Base-by-base conservation (phyloP, 1,284 basidiomycete genomes). In the Somion occarium region DNA sequence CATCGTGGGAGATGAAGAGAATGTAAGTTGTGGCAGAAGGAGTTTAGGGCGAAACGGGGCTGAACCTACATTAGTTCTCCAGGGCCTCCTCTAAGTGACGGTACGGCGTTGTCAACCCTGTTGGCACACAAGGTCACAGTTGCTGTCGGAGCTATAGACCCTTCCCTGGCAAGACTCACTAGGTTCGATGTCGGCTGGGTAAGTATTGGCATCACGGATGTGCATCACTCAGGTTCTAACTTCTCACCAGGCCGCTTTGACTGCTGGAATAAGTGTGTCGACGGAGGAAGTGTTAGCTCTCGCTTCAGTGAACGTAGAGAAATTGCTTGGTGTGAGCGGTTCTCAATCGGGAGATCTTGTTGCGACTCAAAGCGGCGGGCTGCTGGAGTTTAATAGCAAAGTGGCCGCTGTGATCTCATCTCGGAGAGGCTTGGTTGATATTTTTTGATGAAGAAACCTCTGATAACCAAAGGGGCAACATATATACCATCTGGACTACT, bases 371-470 rank as follows among this genome's bases (percentile, higher is more conserved):
- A 78, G 78, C 30, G 80, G 83, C 24, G 74, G 74, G 27, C 68
- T 80, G 45, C 79, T 86, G 25, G 75, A 78, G 53, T 78, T 81
- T 49, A 72, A 76, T 27, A 77, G 81, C 25, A 85, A 84, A 63
- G 79, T 84, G 2, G 69, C 79, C 1, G 83, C 77, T 0, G 66
- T 87, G 18, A 76, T 85, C 43, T 83, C 80, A 3, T 66, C 72
- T 15, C 55, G 65, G 11, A 71, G 71, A 53, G 67, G 67, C 5
- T 61, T 63, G 3, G 75, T 80, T 15, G 77, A 83, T 58, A 54
- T 75, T 45, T 74, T 77, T 38, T 72, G 50, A 62, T 11, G 52
- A 42, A 50, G 38, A 38, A 5, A 44, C 5, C 42, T 20, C 19
- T 5, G 24, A 18, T 38, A 15, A n/a, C n/a, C 4, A 13, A 25